A percentile compares a stretch with the other conserved stretches of the same genome.
phyloP scores from a whole-genome alignment of 2,329 filamentous ascomycete genomes.

The Fusarium bactridioides region DNA sequence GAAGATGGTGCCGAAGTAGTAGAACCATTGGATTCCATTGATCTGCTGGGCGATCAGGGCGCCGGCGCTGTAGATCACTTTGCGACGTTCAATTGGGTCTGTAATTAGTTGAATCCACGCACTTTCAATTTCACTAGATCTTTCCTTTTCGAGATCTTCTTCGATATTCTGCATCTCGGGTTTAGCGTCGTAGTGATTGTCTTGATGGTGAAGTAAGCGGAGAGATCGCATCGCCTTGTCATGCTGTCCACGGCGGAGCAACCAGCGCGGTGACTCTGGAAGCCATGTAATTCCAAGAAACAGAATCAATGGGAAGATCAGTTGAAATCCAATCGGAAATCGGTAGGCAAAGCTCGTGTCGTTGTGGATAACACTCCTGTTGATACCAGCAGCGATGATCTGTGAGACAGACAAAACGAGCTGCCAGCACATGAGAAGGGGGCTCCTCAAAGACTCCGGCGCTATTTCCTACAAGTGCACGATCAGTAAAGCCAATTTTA shows the following conservation, averaged over 20 bases:
- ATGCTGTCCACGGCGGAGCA: constrained; percentile 49
- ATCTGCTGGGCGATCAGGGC: constrained; percentile 58
- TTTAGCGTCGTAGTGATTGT: constrained; percentile 48
- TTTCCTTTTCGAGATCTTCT: constrained; percentile 50
- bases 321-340: constrained; percentile 46
- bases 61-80: constrained; percentile 54
- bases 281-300: constrained; percentile 35
- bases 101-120: constrained; percentile 51
- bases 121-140: constrained; percentile 41
- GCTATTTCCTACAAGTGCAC: constrained; percentile 38
- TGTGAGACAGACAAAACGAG: constrained; percentile 49
- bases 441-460: constrained; percentile 44
- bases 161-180: constrained; percentile 53
- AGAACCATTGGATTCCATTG: constrained; percentile 58
- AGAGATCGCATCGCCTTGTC: constrained; percentile 52
- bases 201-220: constrained; percentile 52
- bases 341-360: constrained; percentile 44
- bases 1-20: constrained; percentile 54
- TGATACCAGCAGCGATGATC: constrained; percentile 47
- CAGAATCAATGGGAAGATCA: constrained; percentile 39
- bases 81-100: constrained; percentile 56
- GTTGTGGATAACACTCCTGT: constrained; percentile 40
- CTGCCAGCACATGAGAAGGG: constrained; percentile 51
- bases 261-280: constrained; percentile 43
- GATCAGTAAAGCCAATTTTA: neutral